These are phyloP conservation scores for Xylaria multiplex DNA, from an alignment of 2,329 filamentous ascomycete genomes.

Conservation along the genomic window DNA sequence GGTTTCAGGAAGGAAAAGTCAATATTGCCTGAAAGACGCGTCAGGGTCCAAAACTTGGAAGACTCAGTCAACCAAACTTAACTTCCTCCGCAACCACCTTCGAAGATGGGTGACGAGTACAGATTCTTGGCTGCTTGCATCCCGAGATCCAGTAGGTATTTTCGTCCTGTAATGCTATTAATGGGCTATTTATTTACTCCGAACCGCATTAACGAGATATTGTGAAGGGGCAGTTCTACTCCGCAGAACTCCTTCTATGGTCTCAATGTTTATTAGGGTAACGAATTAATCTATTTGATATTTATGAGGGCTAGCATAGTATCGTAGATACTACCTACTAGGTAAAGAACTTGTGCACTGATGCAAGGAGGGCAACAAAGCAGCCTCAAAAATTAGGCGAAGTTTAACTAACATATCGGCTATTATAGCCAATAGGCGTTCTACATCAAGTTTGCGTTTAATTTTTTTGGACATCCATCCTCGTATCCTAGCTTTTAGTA, in stretches of 20 bases:
- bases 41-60: constrained; percentile 5
- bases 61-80: background rate
- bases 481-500: constrained; percentile 3
- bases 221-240: background rate
- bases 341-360: background rate
- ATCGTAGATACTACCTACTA: background rate
- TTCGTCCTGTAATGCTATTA: background rate
- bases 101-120: background rate
- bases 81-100: background rate
- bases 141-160: background rate
- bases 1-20: constrained; percentile 1
- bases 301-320: too few species aligned
- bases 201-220: background rate
- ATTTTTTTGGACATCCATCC: background rate
- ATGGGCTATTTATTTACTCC: background rate
- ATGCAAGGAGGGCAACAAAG: background rate
- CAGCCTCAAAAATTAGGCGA: background rate
- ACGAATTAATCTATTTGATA: background rate
- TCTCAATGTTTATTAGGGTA: background rate
- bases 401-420: constrained; percentile 6
- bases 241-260: background rate
- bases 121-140: background rate
- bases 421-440: background rate
- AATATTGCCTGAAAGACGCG: background rate
- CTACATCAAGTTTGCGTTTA: background rate